Evolutionary conservation across 176 grass and related monocot genomes (phyloP), one percentile per base, ranked within the genome.

Genomic region (Eleusine indica): DNA sequence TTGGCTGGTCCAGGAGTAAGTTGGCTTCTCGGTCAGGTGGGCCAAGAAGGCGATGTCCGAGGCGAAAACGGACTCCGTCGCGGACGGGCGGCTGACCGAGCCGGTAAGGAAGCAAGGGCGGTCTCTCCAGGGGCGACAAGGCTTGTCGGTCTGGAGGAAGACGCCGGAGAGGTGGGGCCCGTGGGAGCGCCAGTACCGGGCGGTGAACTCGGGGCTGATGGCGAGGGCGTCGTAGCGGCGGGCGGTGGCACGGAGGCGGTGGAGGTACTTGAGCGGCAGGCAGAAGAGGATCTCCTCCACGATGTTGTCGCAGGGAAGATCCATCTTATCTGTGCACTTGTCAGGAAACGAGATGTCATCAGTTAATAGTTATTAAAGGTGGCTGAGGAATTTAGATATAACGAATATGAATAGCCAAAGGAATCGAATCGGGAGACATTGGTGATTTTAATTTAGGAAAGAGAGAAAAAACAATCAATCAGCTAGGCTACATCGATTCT

Each of bases 201-300:
- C 44, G 44, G 44, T 47, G 44, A 52, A 52, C 4, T 18, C 77
- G 5, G 46, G 46, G 46, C 29, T 15, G 30, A 21, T 6, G 46
- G 52, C 30, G 18, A 80, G 6, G 77, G 30, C 77, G 30, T 80
- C 67, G 46, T 80, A 47, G 9, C 44, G 44, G 44, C 44, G 44
- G 44, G 44, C 44, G 9, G 44, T 47, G 9, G 44, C 44, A 1
- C 44, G 68, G 67, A 69, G 6, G 66, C 17, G 66, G 66, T 10
- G 5, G 12, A 69, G 66, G 66, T 19, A 41, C 61, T 69, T 69
- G 32, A 80, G 46, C 64, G 46, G 64, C 17, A 28, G 63, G 64
- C 21, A 30, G 14, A 19, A 32, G 65, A 80, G 47, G 64, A 80
- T 53, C 30, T 80, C 78, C 64, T 80, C 64, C 37, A 16, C 66